Evolutionary conservation across 139 green algal species (phyloP).

Genomic region (Yamagishiella unicocca): DNA sequence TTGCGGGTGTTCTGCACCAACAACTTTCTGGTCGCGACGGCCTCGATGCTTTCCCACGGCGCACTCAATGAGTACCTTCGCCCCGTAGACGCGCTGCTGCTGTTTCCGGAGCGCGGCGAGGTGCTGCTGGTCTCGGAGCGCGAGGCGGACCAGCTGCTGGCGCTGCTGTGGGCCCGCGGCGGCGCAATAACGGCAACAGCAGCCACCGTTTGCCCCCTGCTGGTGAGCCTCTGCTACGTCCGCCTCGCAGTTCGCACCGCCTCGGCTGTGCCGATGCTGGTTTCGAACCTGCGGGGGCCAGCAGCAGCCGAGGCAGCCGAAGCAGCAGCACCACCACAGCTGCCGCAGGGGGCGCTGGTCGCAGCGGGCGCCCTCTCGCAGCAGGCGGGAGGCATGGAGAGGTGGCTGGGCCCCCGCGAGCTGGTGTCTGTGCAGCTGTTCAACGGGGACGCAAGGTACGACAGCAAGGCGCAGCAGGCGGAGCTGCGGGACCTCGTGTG

Average conservation of each 20-base stretch:
- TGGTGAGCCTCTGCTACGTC: conserved; percentile 17
- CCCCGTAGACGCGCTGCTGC: conserved; percentile 53
- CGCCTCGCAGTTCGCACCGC: not conserved
- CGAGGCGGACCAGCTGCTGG: conserved; percentile 65
- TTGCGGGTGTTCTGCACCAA: conserved; percentile 45
- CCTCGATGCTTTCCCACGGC: not conserved
- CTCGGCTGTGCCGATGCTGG: not conserved
- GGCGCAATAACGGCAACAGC: not conserved
- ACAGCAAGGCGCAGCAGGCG: not conserved
- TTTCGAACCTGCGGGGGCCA: not conserved
- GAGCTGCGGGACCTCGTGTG: conserved; percentile 47
- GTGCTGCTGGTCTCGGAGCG: conserved; percentile 71
- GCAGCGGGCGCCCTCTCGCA: not conserved
- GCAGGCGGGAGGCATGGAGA: not conserved
- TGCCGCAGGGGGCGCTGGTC: too few relatives aligned
- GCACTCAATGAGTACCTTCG: conserved; percentile 56
- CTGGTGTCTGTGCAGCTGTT: conserved; percentile 60
- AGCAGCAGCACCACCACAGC: too few relatives aligned
- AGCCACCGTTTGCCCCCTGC: not conserved
- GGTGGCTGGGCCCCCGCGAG: not conserved
- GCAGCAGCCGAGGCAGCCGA: not conserved
- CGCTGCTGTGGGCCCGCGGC: not conserved
- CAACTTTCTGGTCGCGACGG: conserved; percentile 54
- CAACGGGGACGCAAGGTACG: conserved; percentile 55
- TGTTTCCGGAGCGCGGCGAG: conserved; percentile 41